Evolutionary conservation across 306 rosid genomes (phyloP).

Genomic region (Echinosophora koreensis): DNA sequence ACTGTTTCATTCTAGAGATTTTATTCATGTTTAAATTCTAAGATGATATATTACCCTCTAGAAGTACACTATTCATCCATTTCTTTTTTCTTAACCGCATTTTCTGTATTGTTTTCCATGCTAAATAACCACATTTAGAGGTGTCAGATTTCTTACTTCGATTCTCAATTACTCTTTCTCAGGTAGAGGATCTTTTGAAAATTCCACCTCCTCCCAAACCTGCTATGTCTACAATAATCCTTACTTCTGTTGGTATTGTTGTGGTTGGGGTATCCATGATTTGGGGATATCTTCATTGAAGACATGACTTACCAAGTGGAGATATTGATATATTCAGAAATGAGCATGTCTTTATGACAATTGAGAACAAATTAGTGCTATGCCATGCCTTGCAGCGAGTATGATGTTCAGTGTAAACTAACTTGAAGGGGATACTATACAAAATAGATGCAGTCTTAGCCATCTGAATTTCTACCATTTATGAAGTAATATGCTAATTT

Average conservation of each 20-base stretch:
- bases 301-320: slow-evolving; percentile 41
- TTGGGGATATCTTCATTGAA: slow-evolving; percentile 58
- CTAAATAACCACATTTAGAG: too few species aligned
- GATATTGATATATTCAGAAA: background rate
- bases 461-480: background rate
- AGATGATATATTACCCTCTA: background rate
- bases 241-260: slow-evolving; percentile 49
- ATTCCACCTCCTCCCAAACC: slow-evolving; percentile 47
- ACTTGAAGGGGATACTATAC: background rate
- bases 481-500: background rate
- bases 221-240: slow-evolving; percentile 9
- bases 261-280: slow-evolving; percentile 60
- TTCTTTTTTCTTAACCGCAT: background rate
- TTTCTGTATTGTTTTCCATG: background rate
- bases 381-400: background rate
- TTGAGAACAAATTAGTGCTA: background rate
- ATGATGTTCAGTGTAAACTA: background rate
- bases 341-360: background rate
- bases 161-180: slow-evolving; percentile 1
- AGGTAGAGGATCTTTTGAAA: slow-evolving; percentile 63
- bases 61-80: background rate
- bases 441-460: background rate
- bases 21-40: background rate
- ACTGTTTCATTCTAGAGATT: background rate
- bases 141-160: background rate